Conservation (phyloP, 192 early-diverging fungal species). For the Lobosporangium transversale region DNA sequence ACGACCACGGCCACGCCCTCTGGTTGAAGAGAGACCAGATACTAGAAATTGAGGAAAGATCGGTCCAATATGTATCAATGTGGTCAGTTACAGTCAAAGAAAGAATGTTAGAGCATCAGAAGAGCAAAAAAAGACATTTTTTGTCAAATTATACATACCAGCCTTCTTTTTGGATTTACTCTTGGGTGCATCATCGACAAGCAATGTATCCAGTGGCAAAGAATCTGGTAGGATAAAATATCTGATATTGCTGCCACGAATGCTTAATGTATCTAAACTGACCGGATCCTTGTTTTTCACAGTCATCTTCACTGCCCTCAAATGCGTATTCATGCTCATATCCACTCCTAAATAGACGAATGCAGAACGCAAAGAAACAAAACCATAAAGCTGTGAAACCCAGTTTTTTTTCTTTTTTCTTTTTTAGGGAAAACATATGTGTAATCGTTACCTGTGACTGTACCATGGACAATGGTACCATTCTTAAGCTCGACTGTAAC, state of each 20-base stretch:
- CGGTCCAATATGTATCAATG: neutral
- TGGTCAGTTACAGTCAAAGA: neutral
- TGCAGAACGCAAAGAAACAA: too few relatives aligned
- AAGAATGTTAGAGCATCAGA: neutral
- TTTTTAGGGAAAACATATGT: too few relatives aligned
- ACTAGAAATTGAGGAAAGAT: constrained; percentile 22
- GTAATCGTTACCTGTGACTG: constrained; percentile 89
- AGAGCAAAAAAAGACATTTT: neutral
- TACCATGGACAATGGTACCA: constrained; percentile 96
- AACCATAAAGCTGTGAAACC: constrained; percentile 15
- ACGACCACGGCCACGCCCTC: constrained; percentile 75
- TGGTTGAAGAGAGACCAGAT: constrained; percentile 28
- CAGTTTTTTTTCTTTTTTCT: too few relatives aligned
- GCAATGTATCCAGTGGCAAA: constrained; percentile 92
- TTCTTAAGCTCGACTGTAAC: constrained; percentile 99
- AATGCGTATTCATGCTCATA: constrained; percentile 99
- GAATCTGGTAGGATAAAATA: constrained; percentile 97
- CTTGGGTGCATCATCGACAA: constrained; percentile 96
- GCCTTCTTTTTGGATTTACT: constrained; percentile 90
- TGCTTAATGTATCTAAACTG: constrained; percentile 89
- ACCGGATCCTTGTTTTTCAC: constrained; percentile 92
- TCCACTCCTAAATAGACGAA: constrained; percentile 78
- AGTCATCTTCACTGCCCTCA: constrained; percentile 99
- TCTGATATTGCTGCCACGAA: constrained; percentile 95
- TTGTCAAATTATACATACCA: constrained; percentile 40